Base-by-base conservation (phyloP, 1,139 yeast genomes). In the Yamadazyma jaroonii region DNA sequence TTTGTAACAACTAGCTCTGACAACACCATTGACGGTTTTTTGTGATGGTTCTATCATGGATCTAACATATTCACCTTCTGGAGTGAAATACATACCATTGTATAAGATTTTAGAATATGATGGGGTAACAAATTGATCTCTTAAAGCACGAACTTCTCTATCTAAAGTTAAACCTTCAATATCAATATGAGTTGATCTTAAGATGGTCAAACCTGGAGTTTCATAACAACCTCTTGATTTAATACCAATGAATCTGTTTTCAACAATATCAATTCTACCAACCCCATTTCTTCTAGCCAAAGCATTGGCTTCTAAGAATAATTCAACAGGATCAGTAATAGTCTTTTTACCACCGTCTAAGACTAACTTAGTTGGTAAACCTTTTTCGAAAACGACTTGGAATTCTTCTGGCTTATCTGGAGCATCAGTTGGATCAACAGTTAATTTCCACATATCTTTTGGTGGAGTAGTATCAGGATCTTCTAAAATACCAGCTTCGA, bases 221-320 rank as follows among this genome's bases (percentile, higher is more conserved):
- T 92, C 98, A 72, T 92, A 92, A 75, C 98, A 92, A 43, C 98
- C 98, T 77, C 98, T 87, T 49, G 97, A 90, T 72, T 92, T 92
- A 67, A 92, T 86, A 65, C 97, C 97, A 59, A 92, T 92, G 67
- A 92, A 92, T 76, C 98, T 87, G 77, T 92, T 89, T 74, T 92
- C 98, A 52, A 92, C 98, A 59, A 92, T 92, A 69, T 92, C 98
- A 62, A 92, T 85, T 78, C 98, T 88, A 64, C 98, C 98, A 47
- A 92, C 96, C 74, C 98, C 98, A 64, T 92, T 89, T 76, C 97
- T 88, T 79, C 98, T 90, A 43, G 97, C 98, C 59, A 92, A 76
- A 54, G 88, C 81, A 66, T 94, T 90, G 47, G 96, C 97, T 51
- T 89, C 86, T 52, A 86, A 69, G 78, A 92, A 92, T 53, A 92